phyloP scores from a whole-genome alignment of 208 protist genomes.

The Trypanosoma rangeli region DNA sequence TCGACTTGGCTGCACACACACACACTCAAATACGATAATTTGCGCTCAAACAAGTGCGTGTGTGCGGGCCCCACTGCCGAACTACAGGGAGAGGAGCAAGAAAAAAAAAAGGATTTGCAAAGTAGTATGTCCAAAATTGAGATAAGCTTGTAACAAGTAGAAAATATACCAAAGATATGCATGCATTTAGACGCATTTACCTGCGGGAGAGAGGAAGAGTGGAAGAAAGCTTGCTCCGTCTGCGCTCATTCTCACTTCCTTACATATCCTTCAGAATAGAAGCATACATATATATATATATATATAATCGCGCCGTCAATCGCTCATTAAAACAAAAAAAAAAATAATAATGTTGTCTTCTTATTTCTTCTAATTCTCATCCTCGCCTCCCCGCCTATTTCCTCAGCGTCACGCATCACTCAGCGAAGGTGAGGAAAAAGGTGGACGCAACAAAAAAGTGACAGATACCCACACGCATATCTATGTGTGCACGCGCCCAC shows the following conservation, averaged over 20 bases:
- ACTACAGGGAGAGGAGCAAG: not conserved
- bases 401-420: not conserved
- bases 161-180: not conserved
- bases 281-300: not conserved
- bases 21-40: not conserved
- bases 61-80: not conserved
- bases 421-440: not conserved
- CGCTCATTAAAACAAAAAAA: too few species aligned
- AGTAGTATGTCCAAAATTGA: not conserved
- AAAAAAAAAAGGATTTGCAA: constrained; percentile 8
- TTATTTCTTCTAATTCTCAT: constrained; percentile 1
- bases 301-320: not conserved
- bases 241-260: not conserved
- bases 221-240: not conserved
- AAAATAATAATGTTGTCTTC: too few species aligned
- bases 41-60: not conserved
- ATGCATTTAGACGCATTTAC: not conserved
- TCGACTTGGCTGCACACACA: not conserved
- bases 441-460: not conserved
- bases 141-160: constrained; percentile 1
- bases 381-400: not conserved
- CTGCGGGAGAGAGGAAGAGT: too few species aligned
- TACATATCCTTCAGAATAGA: not conserved
- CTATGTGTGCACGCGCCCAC: not conserved
- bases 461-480: not conserved